Conservation (phyloP, 345 rosid species). For the Jatropha curcas region DNA sequence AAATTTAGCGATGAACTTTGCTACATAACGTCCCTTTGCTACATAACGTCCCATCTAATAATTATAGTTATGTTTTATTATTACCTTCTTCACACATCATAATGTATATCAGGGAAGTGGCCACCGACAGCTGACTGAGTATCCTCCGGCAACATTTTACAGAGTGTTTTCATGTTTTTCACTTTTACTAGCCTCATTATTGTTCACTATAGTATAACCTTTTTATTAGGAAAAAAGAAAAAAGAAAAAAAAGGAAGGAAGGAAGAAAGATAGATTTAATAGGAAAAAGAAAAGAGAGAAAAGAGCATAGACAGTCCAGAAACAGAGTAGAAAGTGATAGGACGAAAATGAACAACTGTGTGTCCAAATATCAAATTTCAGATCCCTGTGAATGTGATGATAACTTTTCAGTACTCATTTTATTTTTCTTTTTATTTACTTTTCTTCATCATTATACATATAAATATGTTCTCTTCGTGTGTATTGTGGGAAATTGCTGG, state of each 20-base stretch:
- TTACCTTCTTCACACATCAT: not conserved
- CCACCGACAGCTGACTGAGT: slow-evolving; percentile 40
- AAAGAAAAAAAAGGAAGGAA: not conserved
- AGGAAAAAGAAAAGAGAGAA: not conserved
- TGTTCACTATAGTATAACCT: no score
- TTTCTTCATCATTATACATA: not conserved
- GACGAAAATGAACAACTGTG: slow-evolving; percentile 19
- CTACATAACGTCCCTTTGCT: no score
- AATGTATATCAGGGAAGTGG: not conserved
- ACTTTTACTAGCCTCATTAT: not conserved
- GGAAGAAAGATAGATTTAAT: no score
- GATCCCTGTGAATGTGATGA: slow-evolving; percentile 15
- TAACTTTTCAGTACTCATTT: not conserved
- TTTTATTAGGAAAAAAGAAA: not conserved
- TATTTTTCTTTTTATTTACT: not conserved
- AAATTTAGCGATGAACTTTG: no score
- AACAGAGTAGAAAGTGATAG: slow-evolving; percentile 17
- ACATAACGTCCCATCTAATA: not conserved
- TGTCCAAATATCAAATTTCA: slow-evolving; percentile 11
- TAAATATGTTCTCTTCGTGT: slow-evolving; percentile 6
- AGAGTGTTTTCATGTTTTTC: slow-evolving; percentile 2
- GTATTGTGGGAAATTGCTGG: slow-evolving; percentile 13
- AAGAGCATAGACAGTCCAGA: not conserved
- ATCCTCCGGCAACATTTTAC: slow-evolving; percentile 30
- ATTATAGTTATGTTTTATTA: not conserved